These are phyloP conservation scores for Xanthoconium stramineum DNA, from an alignment of 768 basidiomycete genomes.

Conservation along the genomic window DNA sequence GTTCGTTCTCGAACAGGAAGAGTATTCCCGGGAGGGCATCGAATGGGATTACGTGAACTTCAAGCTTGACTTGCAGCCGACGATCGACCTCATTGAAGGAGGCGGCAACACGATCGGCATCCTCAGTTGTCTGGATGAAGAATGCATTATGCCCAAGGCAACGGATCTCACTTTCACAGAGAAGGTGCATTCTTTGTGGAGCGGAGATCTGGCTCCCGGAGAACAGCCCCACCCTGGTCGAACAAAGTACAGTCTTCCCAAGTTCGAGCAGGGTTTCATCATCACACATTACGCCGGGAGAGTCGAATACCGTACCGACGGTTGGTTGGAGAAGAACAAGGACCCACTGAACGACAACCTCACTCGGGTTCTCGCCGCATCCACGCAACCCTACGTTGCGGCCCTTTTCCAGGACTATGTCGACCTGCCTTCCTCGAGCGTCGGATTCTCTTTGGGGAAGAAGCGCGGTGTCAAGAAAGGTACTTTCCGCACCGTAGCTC, in stretches of 20 bases:
- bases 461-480: conserved; percentile 87
- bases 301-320: conserved; percentile 93
- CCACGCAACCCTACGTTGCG: conserved; percentile 79
- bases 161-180: conserved; percentile 92
- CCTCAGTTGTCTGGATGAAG: conserved; percentile 91
- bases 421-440: conserved; percentile 32
- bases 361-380: conserved; percentile 80
- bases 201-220: conserved; percentile 35
- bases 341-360: conserved; percentile 97
- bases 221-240: conserved; percentile 68
- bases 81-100: conserved; percentile 96
- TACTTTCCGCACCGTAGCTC: conserved; percentile 93
- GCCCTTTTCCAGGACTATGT: conserved; percentile 78
- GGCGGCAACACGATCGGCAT: conserved; percentile 73
- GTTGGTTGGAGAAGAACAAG: conserved; percentile 99
- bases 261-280: conserved; percentile 93
- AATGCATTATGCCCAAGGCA: conserved; percentile 99
- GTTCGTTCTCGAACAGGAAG: conserved; percentile 99
- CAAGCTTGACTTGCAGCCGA: conserved; percentile 94
- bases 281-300: conserved; percentile 95
- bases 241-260: conserved; percentile 78
- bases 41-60: conserved; percentile 99
- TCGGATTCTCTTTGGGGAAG: conserved; percentile 46
- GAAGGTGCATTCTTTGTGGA: conserved; percentile 84
- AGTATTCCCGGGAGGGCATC: conserved; percentile 94